Evolutionary conservation across 1,284 basidiomycete species (phyloP).

Genomic region (Sanghuangporus baumii): DNA sequence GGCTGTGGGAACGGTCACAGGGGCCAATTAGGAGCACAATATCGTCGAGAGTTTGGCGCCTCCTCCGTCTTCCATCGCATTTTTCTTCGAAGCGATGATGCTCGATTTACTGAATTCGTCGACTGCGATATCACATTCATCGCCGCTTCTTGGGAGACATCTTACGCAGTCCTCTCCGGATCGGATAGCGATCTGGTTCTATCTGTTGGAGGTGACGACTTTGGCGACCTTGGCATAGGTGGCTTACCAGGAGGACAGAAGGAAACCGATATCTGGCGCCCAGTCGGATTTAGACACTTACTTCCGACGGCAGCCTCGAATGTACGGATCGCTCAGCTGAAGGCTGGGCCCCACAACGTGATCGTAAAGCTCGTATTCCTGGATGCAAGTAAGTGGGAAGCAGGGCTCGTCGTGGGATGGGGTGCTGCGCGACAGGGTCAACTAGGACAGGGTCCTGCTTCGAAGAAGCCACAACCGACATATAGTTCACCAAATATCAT

Average conservation of each 20-base stretch:
- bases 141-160: conserved; percentile 78
- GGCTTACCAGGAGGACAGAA: conserved; percentile 17
- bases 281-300: conserved; percentile 40
- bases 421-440: conserved; percentile 80
- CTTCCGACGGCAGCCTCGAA: conserved; percentile 18
- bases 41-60: conserved; percentile 18
- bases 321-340: conserved; percentile 7
- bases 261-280: conserved; percentile 27
- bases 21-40: conserved; percentile 54
- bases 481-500: conserved; percentile 33
- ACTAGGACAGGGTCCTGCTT: conserved; percentile 38
- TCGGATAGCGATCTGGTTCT: conserved; percentile 56
- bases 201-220: conserved; percentile 79
- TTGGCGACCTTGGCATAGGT: conserved; percentile 68
- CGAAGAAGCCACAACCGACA: conserved; percentile 26
- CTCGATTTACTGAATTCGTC: conserved; percentile 28
- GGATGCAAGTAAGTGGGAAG: conserved; percentile 21
- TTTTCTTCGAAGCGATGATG: conserved; percentile 31
- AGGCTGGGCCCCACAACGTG: conserved; percentile 68
- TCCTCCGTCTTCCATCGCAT: conserved; percentile 44
- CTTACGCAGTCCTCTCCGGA: conserved; percentile 55
- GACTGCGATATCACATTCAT: conserved; percentile 40
- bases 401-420: conserved; percentile 63
- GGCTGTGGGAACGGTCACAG: conserved; percentile 56
- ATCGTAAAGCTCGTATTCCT: conserved; percentile 38